Evolutionary conservation across 2,329 filamentous ascomycete genomes (phyloP).

Genomic region (Rosellinia necatrix): DNA sequence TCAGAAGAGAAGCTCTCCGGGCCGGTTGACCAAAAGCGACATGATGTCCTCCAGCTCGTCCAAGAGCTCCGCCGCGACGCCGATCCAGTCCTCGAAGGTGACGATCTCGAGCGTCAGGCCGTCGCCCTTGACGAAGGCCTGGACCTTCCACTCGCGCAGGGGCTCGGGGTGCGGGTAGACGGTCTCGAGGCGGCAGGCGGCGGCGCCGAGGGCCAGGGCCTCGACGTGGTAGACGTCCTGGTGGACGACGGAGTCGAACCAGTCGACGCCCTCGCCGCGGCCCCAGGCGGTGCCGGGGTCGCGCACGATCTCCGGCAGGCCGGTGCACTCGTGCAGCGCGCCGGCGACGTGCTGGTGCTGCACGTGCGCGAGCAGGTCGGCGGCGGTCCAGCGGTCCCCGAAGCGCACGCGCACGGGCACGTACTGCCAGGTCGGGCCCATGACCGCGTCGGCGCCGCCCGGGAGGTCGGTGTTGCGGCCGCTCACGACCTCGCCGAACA

Average conservation of each 20-base stretch:
- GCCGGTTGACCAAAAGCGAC: constrained; percentile 45
- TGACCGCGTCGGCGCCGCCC: constrained; percentile 59
- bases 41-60: constrained; percentile 53
- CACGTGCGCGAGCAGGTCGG: constrained; percentile 57
- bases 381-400: constrained; percentile 52
- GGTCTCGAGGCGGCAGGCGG: constrained; percentile 56
- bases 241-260: constrained; percentile 62
- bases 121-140: constrained; percentile 61
- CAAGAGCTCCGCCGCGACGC: constrained; percentile 56
- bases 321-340: constrained; percentile 59
- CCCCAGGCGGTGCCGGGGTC: constrained; percentile 55
- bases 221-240: constrained; percentile 67
- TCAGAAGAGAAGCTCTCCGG: constrained; percentile 41
- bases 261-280: constrained; percentile 42
- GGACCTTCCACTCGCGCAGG: constrained; percentile 62
- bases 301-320: constrained; percentile 57
- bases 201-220: constrained; percentile 48
- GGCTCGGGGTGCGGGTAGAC: constrained; percentile 63
- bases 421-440: constrained; percentile 71
- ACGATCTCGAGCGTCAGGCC: constrained; percentile 62
- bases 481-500: constrained; percentile 69
- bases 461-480: constrained; percentile 64
- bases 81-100: constrained; percentile 60
- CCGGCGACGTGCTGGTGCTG: constrained; percentile 63
- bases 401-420: constrained; percentile 66